phyloP scores from a whole-genome alignment of 225 moss, liverwort and hornwort genomes.

The Climacium dendroides region DNA sequence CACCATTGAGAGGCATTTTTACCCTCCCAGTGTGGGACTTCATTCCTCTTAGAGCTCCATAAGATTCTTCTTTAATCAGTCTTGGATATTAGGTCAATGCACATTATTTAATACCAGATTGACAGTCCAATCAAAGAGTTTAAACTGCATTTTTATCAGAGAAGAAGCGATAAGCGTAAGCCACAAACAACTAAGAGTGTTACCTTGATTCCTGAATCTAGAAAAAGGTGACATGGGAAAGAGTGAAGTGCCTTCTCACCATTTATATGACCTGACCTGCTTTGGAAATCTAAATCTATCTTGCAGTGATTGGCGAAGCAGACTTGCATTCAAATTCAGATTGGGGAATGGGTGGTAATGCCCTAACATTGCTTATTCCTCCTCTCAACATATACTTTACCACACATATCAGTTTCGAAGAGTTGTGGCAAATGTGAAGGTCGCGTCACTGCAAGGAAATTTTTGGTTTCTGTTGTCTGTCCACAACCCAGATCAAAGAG shows the following conservation, averaged over 20 bases:
- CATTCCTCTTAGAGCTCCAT: neutral
- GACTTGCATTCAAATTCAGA: neutral
- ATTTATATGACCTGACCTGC: neutral
- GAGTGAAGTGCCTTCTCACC: neutral
- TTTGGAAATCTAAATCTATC: neutral
- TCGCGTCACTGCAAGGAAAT: neutral
- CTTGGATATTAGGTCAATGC: neutral
- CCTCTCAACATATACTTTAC: neutral
- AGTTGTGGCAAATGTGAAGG: neutral
- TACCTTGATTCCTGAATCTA: neutral
- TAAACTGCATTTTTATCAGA: neutral
- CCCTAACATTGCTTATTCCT: neutral
- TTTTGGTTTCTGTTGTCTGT: neutral
- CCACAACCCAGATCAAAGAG: neutral
- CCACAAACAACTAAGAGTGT: neutral
- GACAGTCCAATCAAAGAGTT: neutral
- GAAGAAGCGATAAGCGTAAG: neutral
- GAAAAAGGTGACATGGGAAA: neutral
- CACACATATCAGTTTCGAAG: neutral
- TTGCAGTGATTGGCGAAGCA: neutral
- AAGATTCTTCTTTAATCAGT: neutral
- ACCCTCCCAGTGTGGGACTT: slow-evolving; percentile 3
- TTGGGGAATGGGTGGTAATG: neutral
- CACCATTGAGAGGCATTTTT: slow-evolving; percentile 22
- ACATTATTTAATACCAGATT: neutral